These are phyloP conservation scores for Rhizopus delemar DNA, from an alignment of 371 early-diverging fungal species.

Conservation along the genomic window DNA sequence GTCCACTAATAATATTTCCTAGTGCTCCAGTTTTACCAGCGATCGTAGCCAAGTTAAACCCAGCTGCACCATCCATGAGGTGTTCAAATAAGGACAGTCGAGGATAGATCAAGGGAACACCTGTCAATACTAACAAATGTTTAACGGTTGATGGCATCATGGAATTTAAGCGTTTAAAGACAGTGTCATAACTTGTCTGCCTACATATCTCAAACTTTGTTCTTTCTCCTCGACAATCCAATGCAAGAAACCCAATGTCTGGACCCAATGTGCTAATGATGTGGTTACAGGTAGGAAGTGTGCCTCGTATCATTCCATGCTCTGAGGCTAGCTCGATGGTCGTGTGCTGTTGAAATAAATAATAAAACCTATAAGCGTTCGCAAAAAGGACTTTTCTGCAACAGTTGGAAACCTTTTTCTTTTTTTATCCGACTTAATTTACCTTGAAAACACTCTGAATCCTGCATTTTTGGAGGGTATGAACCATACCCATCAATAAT, in stretches of 20 bases:
- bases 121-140: conserved; percentile 63
- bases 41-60: conserved; percentile 44
- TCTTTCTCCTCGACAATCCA: conserved; percentile 79
- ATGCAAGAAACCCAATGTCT: conserved; percentile 61
- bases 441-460: conserved; percentile 46
- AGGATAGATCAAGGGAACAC: conserved; percentile 78
- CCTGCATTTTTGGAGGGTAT: conserved; percentile 75
- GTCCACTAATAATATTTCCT: conserved; percentile 47
- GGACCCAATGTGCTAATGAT: conserved; percentile 34
- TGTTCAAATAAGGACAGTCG: conserved; percentile 65
- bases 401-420: background rate
- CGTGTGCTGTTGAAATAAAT: conserved; percentile 85
- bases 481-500: conserved; percentile 78
- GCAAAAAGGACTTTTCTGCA: conserved; percentile 30
- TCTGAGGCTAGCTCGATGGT: conserved; percentile 56
- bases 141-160: conserved; percentile 55
- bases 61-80: conserved; percentile 48
- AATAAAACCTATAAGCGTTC: conserved; percentile 73
- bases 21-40: conserved; percentile 55
- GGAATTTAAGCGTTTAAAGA: conserved; percentile 56
- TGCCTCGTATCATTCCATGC: conserved; percentile 51
- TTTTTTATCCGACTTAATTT: background rate
- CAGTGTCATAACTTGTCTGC: conserved; percentile 56
- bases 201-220: conserved; percentile 62
- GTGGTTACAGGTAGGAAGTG: conserved; percentile 26